Base-by-base conservation (phyloP, 2,329 filamentous ascomycete genomes). In the Exophiala lecanii-corni region DNA sequence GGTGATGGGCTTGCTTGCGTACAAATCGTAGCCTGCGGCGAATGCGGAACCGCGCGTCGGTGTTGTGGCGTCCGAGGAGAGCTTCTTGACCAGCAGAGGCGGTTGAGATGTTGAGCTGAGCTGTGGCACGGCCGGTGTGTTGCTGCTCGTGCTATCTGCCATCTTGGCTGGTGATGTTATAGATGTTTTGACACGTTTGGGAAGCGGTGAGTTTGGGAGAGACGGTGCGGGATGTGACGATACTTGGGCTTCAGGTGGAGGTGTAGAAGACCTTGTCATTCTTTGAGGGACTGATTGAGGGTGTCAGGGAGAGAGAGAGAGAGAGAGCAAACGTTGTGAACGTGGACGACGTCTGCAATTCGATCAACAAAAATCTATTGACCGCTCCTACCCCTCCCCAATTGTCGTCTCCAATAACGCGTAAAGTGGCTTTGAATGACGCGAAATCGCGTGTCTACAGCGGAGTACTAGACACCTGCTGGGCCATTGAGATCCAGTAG, bases 1-100 rank as follows among this genome's bases (percentile, higher is more conserved):
- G 2, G 78, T 76, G 3, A 82, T 83, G 26, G 84, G 78, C 59
- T 79, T 79, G 2, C 88, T 78, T 39, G 73, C 84, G 68, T 96
- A 97, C 45, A 98, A 62, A 66, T 98, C 92, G 69, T 97, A 97
- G 25, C 92, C 92, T 1, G 92, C 92, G 1, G 92, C 87, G 60
- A 86, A 89, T 39, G 82, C 84, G 54, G 86, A 94, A 55, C 92
- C 92, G 42, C 91, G 82, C 0, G 88, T 97, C 9, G 92, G 92
- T 17, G 89, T 75, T 35, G 76, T 78, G n/a, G 84, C 92, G 51
- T 83, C 80, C 26, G 81, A 72, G 6, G 84, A 84, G 46, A 97
- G 82, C 67, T 94, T 89, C 75, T 96, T 91, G 68, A 98, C 81
- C 50, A 88, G 78, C 39, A 95, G 76, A 2, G 82, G 71, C n/a